phyloP scores from a whole-genome alignment of 257 asterid genomes.

The Rehmannia glutinosa region DNA sequence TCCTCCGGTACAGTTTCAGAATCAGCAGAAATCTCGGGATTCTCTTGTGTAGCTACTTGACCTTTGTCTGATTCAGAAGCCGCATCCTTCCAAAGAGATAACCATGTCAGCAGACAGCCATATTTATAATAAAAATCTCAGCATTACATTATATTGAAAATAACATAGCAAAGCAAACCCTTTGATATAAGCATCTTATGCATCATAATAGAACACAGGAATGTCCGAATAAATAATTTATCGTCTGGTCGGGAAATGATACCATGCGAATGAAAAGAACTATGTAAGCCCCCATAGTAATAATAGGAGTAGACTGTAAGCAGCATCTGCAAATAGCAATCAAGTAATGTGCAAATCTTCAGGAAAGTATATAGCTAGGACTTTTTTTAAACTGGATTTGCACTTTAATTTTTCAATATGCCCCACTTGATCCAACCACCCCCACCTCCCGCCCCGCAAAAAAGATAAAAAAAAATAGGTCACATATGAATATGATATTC shows the following conservation, averaged over 20 bases:
- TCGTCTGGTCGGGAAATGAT: neutral
- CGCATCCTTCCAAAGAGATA: slow-evolving; percentile 49
- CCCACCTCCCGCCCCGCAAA: neutral
- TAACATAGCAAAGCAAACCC: neutral
- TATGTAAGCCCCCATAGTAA: neutral
- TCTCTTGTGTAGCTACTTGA: slow-evolving; percentile 43
- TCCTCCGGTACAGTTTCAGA: slow-evolving; percentile 55
- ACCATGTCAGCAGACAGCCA: slow-evolving; percentile 17
- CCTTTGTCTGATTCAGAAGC: slow-evolving; percentile 64
- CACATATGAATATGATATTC: neutral
- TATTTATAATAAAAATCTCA: neutral
- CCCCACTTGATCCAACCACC: neutral
- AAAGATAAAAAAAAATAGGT: neutral
- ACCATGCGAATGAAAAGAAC: slow-evolving; percentile 2
- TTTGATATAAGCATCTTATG: neutral
- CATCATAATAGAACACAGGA: neutral
- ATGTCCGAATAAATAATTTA: neutral
- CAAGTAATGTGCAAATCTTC: slow-evolving; percentile 2
- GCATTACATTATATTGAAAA: slow-evolving; percentile 7
- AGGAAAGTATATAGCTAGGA: neutral
- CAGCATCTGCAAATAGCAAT: neutral
- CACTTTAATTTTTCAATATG: neutral
- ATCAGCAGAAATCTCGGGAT: slow-evolving; percentile 52
- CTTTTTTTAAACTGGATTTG: neutral
- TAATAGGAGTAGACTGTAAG: neutral